Evolutionary conservation across 306 rosid genomes (phyloP).

Genomic region (Psophocarpus tetragonolobus): DNA sequence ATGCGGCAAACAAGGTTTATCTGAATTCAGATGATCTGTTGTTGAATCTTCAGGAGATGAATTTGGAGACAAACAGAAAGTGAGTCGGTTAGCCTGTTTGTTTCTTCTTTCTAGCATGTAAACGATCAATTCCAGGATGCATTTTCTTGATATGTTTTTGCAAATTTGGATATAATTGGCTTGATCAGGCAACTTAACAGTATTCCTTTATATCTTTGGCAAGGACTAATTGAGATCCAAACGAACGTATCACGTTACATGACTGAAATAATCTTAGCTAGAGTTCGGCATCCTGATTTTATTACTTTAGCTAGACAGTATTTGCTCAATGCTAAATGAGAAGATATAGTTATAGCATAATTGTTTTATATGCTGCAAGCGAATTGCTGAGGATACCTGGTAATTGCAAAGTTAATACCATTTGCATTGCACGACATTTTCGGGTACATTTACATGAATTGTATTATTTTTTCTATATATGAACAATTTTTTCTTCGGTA

Average conservation of each 20-base stretch:
- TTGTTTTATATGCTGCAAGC: too few species aligned
- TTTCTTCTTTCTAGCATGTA: constrained; percentile 10
- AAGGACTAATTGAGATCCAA: constrained; percentile 4
- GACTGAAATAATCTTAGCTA: not conserved
- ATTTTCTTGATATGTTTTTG: not conserved
- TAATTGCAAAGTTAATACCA: too few species aligned
- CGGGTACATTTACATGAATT: too few species aligned
- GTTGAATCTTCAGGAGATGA: constrained; percentile 75
- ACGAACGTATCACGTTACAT: not conserved
- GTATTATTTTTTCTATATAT: too few species aligned
- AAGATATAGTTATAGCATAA: too few species aligned
- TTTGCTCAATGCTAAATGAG: too few species aligned
- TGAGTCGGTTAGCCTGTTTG: constrained; percentile 29
- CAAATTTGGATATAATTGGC: constrained; percentile 14
- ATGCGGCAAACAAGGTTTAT: constrained; percentile 64
- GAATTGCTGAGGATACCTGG: too few species aligned
- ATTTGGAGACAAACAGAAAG: constrained; percentile 47
- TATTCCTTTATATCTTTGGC: constrained; percentile 10
- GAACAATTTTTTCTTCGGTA: too few species aligned
- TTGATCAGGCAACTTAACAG: not conserved
- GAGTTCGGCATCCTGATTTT: not conserved
- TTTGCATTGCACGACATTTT: too few species aligned
- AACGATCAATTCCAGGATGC: constrained; percentile 9
- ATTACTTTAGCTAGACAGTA: too few species aligned
- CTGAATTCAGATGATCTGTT: constrained; percentile 72